Percentiles rank a stretch among this genome's conserved stretches.
Evolutionary conservation across 805 yeast genomes (phyloP).

Genomic region (Wickerhamomyces bovis): DNA sequence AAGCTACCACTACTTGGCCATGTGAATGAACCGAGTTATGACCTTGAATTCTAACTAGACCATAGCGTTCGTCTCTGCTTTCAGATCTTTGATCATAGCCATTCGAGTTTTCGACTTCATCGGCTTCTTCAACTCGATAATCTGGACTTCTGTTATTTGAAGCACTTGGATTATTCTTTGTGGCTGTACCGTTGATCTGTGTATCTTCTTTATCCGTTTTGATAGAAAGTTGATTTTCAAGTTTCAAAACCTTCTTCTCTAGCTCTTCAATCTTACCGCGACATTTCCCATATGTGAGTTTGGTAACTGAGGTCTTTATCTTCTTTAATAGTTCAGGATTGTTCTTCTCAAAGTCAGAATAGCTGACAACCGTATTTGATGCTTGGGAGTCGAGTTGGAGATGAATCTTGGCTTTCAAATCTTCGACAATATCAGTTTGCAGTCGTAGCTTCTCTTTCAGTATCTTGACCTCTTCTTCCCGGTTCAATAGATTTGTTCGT

Average conservation of each 20-base stretch:
- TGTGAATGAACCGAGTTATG: background rate
- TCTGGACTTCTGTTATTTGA: background rate
- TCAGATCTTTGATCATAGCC: background rate
- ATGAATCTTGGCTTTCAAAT: constrained; percentile 2
- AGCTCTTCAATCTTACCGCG: constrained; percentile 5
- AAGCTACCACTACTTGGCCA: background rate
- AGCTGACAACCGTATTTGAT: constrained; percentile 1
- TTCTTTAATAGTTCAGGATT: constrained; percentile 5
- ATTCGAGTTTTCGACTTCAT: background rate
- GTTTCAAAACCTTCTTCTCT: background rate
- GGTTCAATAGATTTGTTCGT: background rate
- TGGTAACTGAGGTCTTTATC: constrained; percentile 5
- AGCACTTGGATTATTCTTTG: background rate
- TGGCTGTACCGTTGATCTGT: background rate
- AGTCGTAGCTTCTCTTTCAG: background rate
- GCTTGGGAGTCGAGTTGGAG: background rate
- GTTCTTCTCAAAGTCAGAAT: constrained; percentile 5
- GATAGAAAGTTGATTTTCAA: background rate
- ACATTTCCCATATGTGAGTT: constrained; percentile 4
- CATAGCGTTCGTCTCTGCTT: background rate
- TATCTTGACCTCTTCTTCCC: background rate
- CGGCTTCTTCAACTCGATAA: background rate
- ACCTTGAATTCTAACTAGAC: background rate
- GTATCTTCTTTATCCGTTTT: background rate
- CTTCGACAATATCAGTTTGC: constrained; percentile 1